Base-by-base conservation (phyloP, 345 rosid genomes). In the Camelina laxa region DNA sequence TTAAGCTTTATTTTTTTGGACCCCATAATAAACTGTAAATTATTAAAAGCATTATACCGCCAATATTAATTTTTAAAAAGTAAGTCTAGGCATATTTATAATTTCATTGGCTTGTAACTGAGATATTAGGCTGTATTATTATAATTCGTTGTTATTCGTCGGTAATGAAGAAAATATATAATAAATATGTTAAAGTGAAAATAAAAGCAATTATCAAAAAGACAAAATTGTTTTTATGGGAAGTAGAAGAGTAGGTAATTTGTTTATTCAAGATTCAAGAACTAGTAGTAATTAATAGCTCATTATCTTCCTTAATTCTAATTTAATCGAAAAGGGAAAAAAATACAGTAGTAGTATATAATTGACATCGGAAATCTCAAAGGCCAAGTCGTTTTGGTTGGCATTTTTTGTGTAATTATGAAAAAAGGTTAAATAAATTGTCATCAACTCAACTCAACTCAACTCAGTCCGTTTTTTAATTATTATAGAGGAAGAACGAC, bases 1-100 rank as follows among this genome's bases (percentile, higher is more conserved):
- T 78, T 54, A 78, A 42, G 77, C 81, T 78, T 72, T 78, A 42
- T 66, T 31, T 66, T 31, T 27, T 50, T 66, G 77, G 81, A 72
- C 73, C 81, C 81, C 81, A 66, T 78, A 20, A 60, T 65, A 69
- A 54, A 33, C 33, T 53, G 70, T 59, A 30, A n/a, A 77, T 77
- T 78, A 72, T 78, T 60, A 71, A 77, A 77, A 77, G 76, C 65
- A 72, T 3, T 27, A 27, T 65, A 58, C 54, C 67, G 67, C 76
- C 72, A 49, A 48, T 63, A 56, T 59, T 38, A n/a, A 21, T 49
- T 77, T 50, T 77, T 50, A 21, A 33, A 33, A 33, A 65, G 5
- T 44, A 33, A 33, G 31, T 58, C 0, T 47, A 21, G 6, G 3
- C 27, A 64, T 51, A 64, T 35, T 39, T 38, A 59, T 49, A 50